Evolutionary conservation across 495 filamentous ascomycete species (phyloP).

Genomic region (Penicillium flavigenum): DNA sequence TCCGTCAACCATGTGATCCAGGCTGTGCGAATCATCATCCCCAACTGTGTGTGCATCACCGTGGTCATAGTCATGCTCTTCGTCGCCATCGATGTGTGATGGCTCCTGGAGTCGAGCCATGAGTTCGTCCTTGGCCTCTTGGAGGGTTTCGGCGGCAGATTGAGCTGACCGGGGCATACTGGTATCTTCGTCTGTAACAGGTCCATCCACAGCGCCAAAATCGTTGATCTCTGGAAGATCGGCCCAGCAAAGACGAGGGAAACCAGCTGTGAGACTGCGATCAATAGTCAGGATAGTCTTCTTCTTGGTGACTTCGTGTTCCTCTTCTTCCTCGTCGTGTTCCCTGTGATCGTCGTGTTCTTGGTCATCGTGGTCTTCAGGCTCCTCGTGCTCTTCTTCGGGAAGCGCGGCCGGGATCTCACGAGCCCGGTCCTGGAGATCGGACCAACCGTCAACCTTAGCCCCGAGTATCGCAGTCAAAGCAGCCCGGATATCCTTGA

Average conservation of each 20-base stretch:
- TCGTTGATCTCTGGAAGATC: conserved; percentile 49
- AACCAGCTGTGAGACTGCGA: conserved; percentile 44
- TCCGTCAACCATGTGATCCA: conserved; percentile 49
- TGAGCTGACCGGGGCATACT: conserved; percentile 54
- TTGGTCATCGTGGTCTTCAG: neutral
- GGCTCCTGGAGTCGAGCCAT: conserved; percentile 55
- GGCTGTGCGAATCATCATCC: conserved; percentile 49
- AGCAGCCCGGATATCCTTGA: conserved; percentile 48
- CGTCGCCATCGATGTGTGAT: conserved; percentile 44
- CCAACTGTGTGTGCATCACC: conserved; percentile 50
- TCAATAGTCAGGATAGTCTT: conserved; percentile 48
- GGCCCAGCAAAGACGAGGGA: conserved; percentile 49
- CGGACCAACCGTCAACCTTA: conserved; percentile 50
- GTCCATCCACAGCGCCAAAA: conserved; percentile 39
- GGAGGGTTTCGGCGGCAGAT: conserved; percentile 53
- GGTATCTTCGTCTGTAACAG: conserved; percentile 49
- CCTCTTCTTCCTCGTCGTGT: conserved; percentile 16
- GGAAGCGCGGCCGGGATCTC: conserved; percentile 42
- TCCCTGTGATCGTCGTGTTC: neutral
- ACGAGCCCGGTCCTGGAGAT: conserved; percentile 45
- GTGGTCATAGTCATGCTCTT: conserved; percentile 46
- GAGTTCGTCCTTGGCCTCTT: conserved; percentile 58
- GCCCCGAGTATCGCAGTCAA: conserved; percentile 48
- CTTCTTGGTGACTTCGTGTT: conserved; percentile 37
- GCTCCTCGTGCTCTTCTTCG: conserved; percentile 31